Base-by-base conservation (phyloP, 345 rosid genomes). In the Linum tenue region DNA sequence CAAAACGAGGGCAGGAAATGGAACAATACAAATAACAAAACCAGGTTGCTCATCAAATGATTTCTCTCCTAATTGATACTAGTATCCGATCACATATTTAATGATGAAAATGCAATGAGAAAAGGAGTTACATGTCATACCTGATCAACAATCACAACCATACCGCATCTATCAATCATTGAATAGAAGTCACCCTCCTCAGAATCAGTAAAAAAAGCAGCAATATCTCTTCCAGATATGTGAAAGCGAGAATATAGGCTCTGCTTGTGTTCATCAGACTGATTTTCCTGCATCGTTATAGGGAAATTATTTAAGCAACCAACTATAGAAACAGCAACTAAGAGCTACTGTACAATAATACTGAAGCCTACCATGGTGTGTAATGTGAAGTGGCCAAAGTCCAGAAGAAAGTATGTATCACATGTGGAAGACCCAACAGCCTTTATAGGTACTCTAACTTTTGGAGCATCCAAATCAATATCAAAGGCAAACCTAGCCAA, bases 381-480 rank as follows among this genome's bases (percentile, higher is more conserved):
- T 75, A 90, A 72, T 0, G 96, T 94, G 73, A 94, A 94, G 75
- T 94, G 89, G 59, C 97, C 99, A 74, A 94, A 90, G 84, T 94
- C 99, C 83, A 94, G 79, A 75, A 94, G 82, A 77, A 94, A 90
- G 80, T 86, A 84, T 81, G 84, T 77, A 63, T 81, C 89, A 69
- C 88, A 85, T 66, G 78, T 82, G 70, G 83, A 81, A 63, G 91
- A 85, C 59, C 82, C 85, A 67, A 58, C 37, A 70, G 80, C 70
- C 79, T 84, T 86, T 76, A 94, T 73, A 76, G 99, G 99, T 76
- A 88, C 83, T 73, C 84, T 85, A 69, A 94, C 89, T 82, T 90
- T 94, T 43, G 99, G 99, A 77, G 97, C 99, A 86, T 89, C 99
- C 67, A 94, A 82, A 81, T 94, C 97, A 73, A 94, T 88, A 75